Evolutionary conservation across 768 basidiomycete genomes (phyloP).

Genomic region (Boletus rex-veris): DNA sequence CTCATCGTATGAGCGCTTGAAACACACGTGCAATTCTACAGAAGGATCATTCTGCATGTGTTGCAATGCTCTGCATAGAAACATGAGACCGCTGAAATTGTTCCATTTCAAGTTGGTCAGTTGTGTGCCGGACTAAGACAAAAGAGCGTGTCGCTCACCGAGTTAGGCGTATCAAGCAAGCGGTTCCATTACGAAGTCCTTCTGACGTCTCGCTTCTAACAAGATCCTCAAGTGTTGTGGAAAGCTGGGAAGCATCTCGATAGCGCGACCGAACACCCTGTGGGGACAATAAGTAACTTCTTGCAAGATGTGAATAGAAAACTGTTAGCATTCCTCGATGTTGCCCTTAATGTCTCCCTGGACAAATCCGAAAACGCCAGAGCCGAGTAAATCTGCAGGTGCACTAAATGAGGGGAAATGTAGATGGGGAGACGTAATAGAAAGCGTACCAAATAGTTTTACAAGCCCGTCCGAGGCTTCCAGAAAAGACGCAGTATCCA

Average conservation of each 20-base stretch:
- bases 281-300: conserved; percentile 10
- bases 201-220: conserved; percentile 49
- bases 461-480: conserved; percentile 87
- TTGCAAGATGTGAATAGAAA: conserved; percentile 12
- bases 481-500: conserved; percentile 77
- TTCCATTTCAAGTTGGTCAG: conserved; percentile 1
- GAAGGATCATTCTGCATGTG: conserved; percentile 54
- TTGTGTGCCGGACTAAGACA: conserved; percentile 4
- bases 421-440: conserved; percentile 21
- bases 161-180: conserved; percentile 61
- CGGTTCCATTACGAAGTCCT: conserved; percentile 47
- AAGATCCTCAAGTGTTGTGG: conserved; percentile 58
- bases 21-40: conserved; percentile 61
- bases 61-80: conserved; percentile 65
- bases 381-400: conserved; percentile 59
- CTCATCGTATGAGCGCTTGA: conserved; percentile 66
- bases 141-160: conserved; percentile 43
- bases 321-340: conserved; percentile 46
- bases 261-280: conserved; percentile 67
- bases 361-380: conserved; percentile 68
- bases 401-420: conserved; percentile 11
- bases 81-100: conserved; percentile 54
- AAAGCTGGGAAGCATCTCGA: conserved; percentile 39
- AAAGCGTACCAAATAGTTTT: conserved; percentile 59
- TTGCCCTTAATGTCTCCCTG: conserved; percentile 69